A percentile compares a stretch with the other conserved stretches of the same genome.
phyloP scores from a whole-genome alignment of 306 rosid species.

The Vicia sativa region DNA sequence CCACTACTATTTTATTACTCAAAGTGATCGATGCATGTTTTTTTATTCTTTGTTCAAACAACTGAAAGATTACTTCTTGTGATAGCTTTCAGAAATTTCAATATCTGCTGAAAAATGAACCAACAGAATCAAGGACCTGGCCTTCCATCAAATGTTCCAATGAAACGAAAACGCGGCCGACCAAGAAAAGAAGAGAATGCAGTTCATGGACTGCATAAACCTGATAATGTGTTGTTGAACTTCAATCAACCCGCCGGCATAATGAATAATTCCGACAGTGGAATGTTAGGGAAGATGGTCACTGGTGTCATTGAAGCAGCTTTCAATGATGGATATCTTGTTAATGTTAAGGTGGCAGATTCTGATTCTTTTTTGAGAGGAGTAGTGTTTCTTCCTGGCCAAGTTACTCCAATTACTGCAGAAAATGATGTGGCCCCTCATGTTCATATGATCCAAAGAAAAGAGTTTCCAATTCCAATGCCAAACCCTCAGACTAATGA shows the following conservation, averaged over 20 bases:
- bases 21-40: background rate
- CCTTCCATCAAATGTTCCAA: slow-evolving; percentile 39
- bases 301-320: slow-evolving; percentile 64
- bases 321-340: slow-evolving; percentile 63
- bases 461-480: slow-evolving; percentile 46
- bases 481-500: slow-evolving; percentile 36
- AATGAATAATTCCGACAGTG: slow-evolving; percentile 34
- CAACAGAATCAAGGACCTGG: slow-evolving; percentile 49
- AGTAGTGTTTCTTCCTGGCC: slow-evolving; percentile 53
- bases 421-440: slow-evolving; percentile 66
- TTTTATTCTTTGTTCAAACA: slow-evolving; percentile 1
- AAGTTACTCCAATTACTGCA: slow-evolving; percentile 49
- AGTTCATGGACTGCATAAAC: slow-evolving; percentile 27
- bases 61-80: slow-evolving; percentile 2
- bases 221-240: slow-evolving; percentile 40
- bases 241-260: slow-evolving; percentile 31
- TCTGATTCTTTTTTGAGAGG: slow-evolving; percentile 56
- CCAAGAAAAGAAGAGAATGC: slow-evolving; percentile 59
- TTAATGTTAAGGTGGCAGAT: slow-evolving; percentile 51
- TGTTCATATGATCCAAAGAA: slow-evolving; percentile 52
- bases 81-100: slow-evolving; percentile 35
- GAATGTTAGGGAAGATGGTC: slow-evolving; percentile 60
- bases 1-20: background rate
- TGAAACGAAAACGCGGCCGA: slow-evolving; percentile 72
- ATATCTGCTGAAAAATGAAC: slow-evolving; percentile 49